Evolutionary conservation across 768 basidiomycete species (phyloP).

Genomic region (Agrocybe chaxingu): DNA sequence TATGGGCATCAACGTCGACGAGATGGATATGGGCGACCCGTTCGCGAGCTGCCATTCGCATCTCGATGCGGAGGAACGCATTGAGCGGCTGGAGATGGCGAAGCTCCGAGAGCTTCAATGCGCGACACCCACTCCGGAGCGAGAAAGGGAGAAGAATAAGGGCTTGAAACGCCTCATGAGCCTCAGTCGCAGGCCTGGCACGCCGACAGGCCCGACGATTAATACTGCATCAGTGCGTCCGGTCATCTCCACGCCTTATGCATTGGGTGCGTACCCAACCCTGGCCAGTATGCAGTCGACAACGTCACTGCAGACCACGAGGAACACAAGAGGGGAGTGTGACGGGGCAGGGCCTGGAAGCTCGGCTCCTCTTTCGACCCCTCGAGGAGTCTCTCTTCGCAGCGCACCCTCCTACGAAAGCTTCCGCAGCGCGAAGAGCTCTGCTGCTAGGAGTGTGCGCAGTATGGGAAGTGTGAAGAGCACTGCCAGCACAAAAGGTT

Average conservation of each 20-base stretch:
- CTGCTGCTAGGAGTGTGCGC: constrained; percentile 38
- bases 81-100: constrained; percentile 13
- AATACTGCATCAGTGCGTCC: constrained; percentile 22
- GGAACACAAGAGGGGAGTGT: not conserved
- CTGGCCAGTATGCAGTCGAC: constrained; percentile 12
- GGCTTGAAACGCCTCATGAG: constrained; percentile 34
- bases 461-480: constrained; percentile 43
- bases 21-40: constrained; percentile 33
- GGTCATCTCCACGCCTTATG: constrained; percentile 44
- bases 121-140: constrained; percentile 21
- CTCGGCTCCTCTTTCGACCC: constrained; percentile 10
- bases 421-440: constrained; percentile 38
- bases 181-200: constrained; percentile 22
- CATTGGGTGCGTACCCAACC: constrained; percentile 32
- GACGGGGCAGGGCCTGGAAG: constrained; percentile 2
- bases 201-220: constrained; percentile 11
- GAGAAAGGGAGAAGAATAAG: constrained; percentile 21
- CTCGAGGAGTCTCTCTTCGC: constrained; percentile 21
- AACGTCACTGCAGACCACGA: constrained; percentile 10
- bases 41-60: constrained; percentile 15
- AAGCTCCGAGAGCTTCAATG: constrained; percentile 19
- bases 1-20: constrained; percentile 33
- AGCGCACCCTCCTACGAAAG: constrained; percentile 44
- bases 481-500: constrained; percentile 32
- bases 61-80: constrained; percentile 11